Percentiles rank a stretch among this genome's conserved stretches.
These are phyloP conservation scores for Microcyclospora pomicola DNA, from an alignment of 2,329 filamentous ascomycete species.

Conservation along the genomic window DNA sequence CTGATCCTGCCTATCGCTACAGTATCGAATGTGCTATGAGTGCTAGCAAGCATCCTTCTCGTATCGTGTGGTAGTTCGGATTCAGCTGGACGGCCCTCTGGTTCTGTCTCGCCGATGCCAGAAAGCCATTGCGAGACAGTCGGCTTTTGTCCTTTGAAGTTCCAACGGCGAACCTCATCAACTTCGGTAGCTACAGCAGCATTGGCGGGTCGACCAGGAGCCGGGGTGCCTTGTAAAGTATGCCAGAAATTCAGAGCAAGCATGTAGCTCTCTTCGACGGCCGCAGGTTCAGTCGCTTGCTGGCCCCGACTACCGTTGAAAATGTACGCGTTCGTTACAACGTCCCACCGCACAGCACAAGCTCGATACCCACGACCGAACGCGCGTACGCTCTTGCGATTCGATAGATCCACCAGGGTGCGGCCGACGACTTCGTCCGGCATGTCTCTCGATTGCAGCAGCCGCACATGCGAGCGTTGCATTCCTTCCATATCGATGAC, in stretches of 20 bases:
- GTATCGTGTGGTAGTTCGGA: constrained; percentile 12
- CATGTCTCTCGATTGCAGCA: constrained; percentile 1
- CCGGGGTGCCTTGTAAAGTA: not conserved
- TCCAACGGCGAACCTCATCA: constrained; percentile 4
- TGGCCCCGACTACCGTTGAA: constrained; percentile 15
- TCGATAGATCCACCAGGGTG: constrained; percentile 2
- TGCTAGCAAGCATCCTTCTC: constrained; percentile 5
- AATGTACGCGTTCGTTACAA: constrained; percentile 3
- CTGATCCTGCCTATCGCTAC: constrained; percentile 4
- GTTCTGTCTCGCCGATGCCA: constrained; percentile 12
- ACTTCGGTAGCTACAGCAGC: constrained; percentile 4
- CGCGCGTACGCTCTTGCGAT: constrained; percentile 3
- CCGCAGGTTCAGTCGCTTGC: constrained; percentile 1
- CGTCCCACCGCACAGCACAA: constrained; percentile 10
- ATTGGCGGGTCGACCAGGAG: not conserved
- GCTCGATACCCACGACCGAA: constrained; percentile 6
- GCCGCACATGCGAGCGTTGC: constrained; percentile 3
- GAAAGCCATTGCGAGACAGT: constrained; percentile 13
- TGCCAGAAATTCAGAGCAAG: constrained; percentile 1
- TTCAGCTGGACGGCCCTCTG: constrained; percentile 5
- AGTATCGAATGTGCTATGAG: constrained; percentile 3
- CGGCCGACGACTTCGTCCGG: constrained; percentile 8
- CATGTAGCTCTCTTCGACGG: constrained; percentile 1
- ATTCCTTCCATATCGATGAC: constrained; percentile 2
- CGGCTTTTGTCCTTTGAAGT: constrained; percentile 4